Percentiles rank a stretch among this genome's conserved stretches.
Conservation (phyloP, 176 grass and related monocot genomes). For the sorghum (Sorghum bicolor) region DNA sequence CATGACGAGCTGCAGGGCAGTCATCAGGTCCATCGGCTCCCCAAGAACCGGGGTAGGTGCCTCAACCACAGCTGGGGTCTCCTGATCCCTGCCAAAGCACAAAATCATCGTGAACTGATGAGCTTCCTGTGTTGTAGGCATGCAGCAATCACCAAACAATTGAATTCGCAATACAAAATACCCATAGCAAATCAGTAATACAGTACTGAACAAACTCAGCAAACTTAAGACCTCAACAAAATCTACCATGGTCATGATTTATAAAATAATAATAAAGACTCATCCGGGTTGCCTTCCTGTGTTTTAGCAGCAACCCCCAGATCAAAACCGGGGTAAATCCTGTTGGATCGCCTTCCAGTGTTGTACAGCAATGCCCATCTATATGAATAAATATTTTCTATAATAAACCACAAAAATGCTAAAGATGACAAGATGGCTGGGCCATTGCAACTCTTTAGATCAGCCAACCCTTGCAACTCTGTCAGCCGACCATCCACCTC, state of each 20-base stretch:
- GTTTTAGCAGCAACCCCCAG: background rate
- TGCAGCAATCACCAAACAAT: background rate
- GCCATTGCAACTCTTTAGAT: background rate
- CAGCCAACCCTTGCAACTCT: background rate
- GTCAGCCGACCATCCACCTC: background rate
- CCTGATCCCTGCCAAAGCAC: conserved; percentile 43
- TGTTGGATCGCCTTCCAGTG: background rate
- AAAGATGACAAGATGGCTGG: background rate
- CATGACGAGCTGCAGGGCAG: conserved; percentile 56
- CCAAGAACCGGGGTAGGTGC: conserved; percentile 48
- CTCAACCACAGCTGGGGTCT: conserved; percentile 23
- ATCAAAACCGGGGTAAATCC: background rate
- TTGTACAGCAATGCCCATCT: background rate
- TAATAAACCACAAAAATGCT: background rate
- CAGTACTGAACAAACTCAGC: background rate
- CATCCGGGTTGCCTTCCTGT: background rate
- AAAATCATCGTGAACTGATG: background rate
- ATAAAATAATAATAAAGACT: background rate
- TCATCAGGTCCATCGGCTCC: conserved; percentile 76
- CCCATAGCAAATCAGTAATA: background rate
- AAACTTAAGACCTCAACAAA: background rate
- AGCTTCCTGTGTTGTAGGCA: background rate
- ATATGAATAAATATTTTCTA: background rate
- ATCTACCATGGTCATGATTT: background rate
- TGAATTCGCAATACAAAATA: background rate